Percentiles rank a stretch among this genome's conserved stretches.
phyloP scores from a whole-genome alignment of 2,329 filamentous ascomycete species.

The Epichloe amarillans region DNA sequence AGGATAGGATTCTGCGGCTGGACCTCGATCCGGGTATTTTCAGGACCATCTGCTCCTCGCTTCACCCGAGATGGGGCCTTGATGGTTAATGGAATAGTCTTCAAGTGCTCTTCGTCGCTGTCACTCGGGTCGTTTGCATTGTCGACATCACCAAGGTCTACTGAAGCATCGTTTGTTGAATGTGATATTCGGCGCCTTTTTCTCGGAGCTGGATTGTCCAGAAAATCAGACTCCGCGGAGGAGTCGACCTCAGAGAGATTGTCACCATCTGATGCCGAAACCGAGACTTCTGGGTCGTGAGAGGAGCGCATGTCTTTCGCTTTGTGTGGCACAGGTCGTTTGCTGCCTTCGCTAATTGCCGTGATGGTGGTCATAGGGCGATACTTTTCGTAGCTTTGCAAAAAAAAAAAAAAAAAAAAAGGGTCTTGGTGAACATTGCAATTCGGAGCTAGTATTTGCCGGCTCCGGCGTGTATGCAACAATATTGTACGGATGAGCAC shows the following conservation, averaged over 20 bases:
- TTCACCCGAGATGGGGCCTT: constrained; percentile 41
- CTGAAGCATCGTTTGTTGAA: constrained; percentile 13
- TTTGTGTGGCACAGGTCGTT: background rate
- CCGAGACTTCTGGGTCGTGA: background rate
- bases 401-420: background rate
- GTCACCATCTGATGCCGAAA: background rate
- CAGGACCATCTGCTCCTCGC: constrained; percentile 17
- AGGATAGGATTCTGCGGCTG: constrained; percentile 24
- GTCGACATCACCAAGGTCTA: constrained; percentile 9
- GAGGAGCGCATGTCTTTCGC: background rate
- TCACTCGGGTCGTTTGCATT: constrained; percentile 21
- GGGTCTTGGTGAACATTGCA: no score
- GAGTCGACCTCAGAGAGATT: constrained; percentile 12
- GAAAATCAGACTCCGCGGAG: constrained; percentile 33
- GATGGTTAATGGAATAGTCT: constrained; percentile 27
- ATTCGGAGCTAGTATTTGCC: no score
- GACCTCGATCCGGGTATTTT: constrained; percentile 8
- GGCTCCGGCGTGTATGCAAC: no score
- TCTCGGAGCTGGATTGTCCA: constrained; percentile 30
- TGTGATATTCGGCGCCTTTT: constrained; percentile 31
- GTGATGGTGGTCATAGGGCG: background rate
- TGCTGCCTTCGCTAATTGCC: background rate
- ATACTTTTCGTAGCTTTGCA: no score
- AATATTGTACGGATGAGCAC: no score
- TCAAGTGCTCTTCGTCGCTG: constrained; percentile 19